Base-by-base conservation (phyloP, 176 grass and related monocot species). In the Oryza nivara region DNA sequence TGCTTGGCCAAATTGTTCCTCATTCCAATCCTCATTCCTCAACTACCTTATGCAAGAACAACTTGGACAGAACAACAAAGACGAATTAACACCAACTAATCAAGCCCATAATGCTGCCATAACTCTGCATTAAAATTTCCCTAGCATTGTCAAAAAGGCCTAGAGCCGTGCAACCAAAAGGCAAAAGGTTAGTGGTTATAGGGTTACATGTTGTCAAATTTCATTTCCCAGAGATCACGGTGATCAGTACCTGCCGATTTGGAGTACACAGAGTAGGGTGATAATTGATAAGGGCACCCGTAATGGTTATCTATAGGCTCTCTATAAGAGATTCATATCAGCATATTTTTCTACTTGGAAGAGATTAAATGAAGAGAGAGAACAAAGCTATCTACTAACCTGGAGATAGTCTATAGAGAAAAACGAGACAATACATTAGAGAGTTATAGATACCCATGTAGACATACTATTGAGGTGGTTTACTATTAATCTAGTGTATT, bases 91-190 rank as follows among this genome's bases (percentile, higher is more conserved):
- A 74, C 19, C 12, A 52, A 10, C 45, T 74, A 12, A 74, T 74
- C 72, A 30, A 48, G 45, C 40, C 58, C 35, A 78, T 78, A 25
- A 77, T 64, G 11, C 20, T 64, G 11, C 20, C 47, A 49, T 49
- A 52, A 52, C 49, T 52, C 15, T 26, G 35, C 75, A 16, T 44
- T 65, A 14, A 43, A 65, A 26, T 4, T 78, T 40, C n/a, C 19
- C 9, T 44, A 38, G n/a, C 40, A 7, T 14, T 30, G 40, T 30
- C 22, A 66, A 78, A 66, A 78, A 66, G 60, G 60, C n/a, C 3
- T 78, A 78, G 46, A 81, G 1, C 48, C 79, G 58, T 19, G 48
- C 79, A 81, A 12, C 67, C 19, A 71, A 54, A 58, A 71, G 79
- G 79, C 12, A 16, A 41, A 23, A 41, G 28, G 45, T 38, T 52